Evolutionary conservation across 106 monocot species (phyloP).

Genomic region (Triglochin maritima): DNA sequence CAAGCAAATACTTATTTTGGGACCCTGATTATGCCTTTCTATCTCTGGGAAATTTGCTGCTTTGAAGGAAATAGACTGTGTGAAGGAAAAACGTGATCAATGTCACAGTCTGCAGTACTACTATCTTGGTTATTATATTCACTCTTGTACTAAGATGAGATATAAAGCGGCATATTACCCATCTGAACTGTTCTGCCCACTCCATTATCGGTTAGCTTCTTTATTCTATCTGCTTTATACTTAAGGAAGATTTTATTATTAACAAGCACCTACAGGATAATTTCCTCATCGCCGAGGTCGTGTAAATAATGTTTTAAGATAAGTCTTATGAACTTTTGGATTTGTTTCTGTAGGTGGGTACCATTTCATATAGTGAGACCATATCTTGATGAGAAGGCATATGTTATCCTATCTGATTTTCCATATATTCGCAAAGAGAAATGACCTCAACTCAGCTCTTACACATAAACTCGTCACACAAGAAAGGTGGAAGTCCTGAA

Average conservation of each 20-base stretch:
- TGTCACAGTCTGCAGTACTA: constrained; percentile 69
- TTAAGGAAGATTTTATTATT: not conserved
- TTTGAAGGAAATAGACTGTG: constrained; percentile 87
- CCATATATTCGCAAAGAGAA: not conserved
- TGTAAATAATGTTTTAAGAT: not conserved
- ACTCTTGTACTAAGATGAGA: constrained; percentile 95
- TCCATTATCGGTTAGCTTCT: constrained; percentile 66
- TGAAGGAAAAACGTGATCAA: constrained; percentile 31
- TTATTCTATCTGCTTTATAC: not conserved
- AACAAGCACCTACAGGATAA: not conserved
- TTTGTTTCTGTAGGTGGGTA: constrained; percentile 17
- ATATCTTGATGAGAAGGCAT: constrained; percentile 15
- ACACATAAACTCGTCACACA: not conserved
- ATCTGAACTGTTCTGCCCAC: constrained; percentile 93
- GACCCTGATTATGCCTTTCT: constrained; percentile 86
- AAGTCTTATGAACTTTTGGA: not conserved
- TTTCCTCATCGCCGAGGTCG: not conserved
- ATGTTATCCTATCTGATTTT: constrained; percentile 20
- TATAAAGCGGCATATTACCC: constrained; percentile 91
- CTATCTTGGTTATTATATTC: constrained; percentile 97
- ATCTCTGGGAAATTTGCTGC: constrained; percentile 94
- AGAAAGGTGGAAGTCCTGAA: not conserved
- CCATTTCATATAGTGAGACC: constrained; percentile 13
- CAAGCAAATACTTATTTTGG: constrained; percentile 99
- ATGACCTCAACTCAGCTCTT: not conserved